Base-by-base conservation (phyloP, 1,139 yeast genomes). In the Kluyveromyces sp. region DNA sequence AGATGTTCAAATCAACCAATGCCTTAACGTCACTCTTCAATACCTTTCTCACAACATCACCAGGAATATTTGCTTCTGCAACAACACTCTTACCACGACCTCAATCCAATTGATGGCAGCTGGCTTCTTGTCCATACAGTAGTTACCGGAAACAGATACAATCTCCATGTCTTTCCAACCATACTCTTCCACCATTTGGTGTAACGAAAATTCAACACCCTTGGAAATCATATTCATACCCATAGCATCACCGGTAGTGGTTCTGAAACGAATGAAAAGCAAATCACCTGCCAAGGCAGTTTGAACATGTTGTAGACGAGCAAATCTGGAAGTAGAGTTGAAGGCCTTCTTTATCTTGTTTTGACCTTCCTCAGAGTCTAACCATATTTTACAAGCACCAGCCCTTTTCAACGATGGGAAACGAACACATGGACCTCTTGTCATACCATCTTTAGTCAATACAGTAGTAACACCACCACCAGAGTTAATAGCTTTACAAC, bases 181-280 rank as follows among this genome's bases (percentile, higher is more conserved):
- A 64, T 84, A 83, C 59, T 83, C 89, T 60, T 84, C 88, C 43
- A 77, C 79, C 96, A 92, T 89, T 64, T 76, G 80, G 55, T 81
- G 81, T 62, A 92, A 77, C 2, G 96, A 79, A 65, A 73, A 75
- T 66, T 94, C 99, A 45, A 88, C 97, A 66, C 98, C 99, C 69
- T 92, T 92, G 32, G 98, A 92, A 55, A 92, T 94, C 99, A 92
- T 94, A 65, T 92, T 92, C 99, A 92, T 92, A 55, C 98, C 99
- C 99, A 92, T 92, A 25, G 98, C 98, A 72, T 92, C 99, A 67
- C 99, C 99, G 34, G 99, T 92, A 38, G 96, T 89, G 29, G 99
- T 92, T 64, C 90, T 81, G 73, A 92, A 92, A 60, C 98, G 81
- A 58, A 94, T 83, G 63, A 78, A 92, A 59, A 94, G 73, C 55